These are phyloP conservation scores for Phalaenopsis hybrid DNA, from an alignment of 116 monocot genomes.

Conservation along the genomic window DNA sequence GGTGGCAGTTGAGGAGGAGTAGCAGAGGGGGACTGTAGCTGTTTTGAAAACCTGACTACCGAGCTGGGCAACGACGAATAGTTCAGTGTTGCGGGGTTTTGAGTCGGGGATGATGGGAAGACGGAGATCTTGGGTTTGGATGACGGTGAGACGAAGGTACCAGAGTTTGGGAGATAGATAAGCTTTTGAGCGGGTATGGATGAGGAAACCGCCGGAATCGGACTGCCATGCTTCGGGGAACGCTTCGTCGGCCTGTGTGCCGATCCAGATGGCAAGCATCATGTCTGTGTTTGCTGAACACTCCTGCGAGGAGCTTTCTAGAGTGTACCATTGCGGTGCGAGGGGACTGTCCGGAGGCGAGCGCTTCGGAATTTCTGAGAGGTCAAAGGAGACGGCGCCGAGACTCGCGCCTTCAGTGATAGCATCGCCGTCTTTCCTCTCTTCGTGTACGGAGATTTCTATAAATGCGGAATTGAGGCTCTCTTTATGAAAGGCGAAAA, in stretches of 20 bases:
- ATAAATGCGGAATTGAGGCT: constrained; percentile 32
- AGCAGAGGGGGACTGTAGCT: constrained; percentile 22
- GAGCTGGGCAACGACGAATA: constrained; percentile 73
- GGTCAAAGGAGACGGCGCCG: constrained; percentile 69
- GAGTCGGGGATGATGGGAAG: constrained; percentile 16
- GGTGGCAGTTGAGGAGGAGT: constrained; percentile 36
- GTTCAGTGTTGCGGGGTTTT: constrained; percentile 33
- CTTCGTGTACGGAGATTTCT: constrained; percentile 47
- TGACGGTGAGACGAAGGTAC: constrained; percentile 72
- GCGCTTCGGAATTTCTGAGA: constrained; percentile 79
- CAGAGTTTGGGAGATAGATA: constrained; percentile 89
- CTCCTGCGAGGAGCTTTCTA: constrained; percentile 42
- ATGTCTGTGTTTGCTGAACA: constrained; percentile 26
- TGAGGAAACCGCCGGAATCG: constrained; percentile 67
- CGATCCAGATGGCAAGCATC: constrained; percentile 87
- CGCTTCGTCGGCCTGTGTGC: constrained; percentile 80
- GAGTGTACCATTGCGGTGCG: constrained; percentile 87
- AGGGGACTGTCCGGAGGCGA: constrained; percentile 75
- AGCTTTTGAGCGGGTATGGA: constrained; percentile 73
- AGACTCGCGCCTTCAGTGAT: constrained; percentile 33
- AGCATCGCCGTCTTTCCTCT: constrained; percentile 13
- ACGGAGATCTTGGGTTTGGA: constrained; percentile 87
- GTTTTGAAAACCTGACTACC: constrained; percentile 78
- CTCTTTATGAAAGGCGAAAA: constrained; percentile 62
- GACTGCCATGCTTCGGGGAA: constrained; percentile 97